Percentiles rank a stretch among this genome's conserved stretches.
These are phyloP conservation scores for Haplosporangium gracile DNA, from an alignment of 192 early-diverging fungal species.

Conservation along the genomic window DNA sequence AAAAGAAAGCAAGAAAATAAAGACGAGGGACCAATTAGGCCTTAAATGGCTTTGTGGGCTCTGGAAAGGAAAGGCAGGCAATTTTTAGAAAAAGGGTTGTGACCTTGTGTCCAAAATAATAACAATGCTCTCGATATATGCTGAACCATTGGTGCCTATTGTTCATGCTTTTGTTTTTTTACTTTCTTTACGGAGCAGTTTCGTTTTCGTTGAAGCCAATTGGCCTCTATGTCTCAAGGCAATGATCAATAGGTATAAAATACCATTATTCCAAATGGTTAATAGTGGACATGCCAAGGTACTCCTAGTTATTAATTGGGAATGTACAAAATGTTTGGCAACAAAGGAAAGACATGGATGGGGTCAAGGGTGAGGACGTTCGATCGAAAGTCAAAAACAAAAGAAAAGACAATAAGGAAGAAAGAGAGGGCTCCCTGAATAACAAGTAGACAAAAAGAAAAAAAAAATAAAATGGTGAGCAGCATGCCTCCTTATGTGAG, in stretches of 20 bases:
- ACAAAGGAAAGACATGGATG: too few relatives aligned
- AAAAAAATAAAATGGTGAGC: not conserved
- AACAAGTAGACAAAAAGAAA: not conserved
- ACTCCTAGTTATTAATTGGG: too few relatives aligned
- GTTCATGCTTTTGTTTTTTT: not conserved
- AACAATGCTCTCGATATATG: not conserved
- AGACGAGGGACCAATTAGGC: not conserved
- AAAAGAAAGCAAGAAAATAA: not conserved
- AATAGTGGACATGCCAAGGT: too few relatives aligned
- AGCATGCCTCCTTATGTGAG: conserved; percentile 4
- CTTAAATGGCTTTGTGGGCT: conserved; percentile 4
- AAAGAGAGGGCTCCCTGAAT: not conserved
- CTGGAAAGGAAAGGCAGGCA: not conserved
- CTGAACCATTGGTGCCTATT: not conserved
- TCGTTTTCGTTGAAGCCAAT: not conserved
- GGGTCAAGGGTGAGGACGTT: too few relatives aligned
- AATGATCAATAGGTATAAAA: too few relatives aligned
- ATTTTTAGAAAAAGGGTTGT: conserved; percentile 9
- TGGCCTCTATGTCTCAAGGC: too few relatives aligned
- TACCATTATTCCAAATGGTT: too few relatives aligned
- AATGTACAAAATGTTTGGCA: too few relatives aligned
- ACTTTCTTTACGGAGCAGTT: not conserved
- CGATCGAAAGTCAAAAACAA: not conserved
- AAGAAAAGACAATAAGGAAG: not conserved
- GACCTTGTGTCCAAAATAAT: not conserved